A percentile compares a stretch with the other conserved stretches of the same genome.
Evolutionary conservation across 257 asterid genomes (phyloP).

Genomic region (Capsicum baccatum): DNA sequence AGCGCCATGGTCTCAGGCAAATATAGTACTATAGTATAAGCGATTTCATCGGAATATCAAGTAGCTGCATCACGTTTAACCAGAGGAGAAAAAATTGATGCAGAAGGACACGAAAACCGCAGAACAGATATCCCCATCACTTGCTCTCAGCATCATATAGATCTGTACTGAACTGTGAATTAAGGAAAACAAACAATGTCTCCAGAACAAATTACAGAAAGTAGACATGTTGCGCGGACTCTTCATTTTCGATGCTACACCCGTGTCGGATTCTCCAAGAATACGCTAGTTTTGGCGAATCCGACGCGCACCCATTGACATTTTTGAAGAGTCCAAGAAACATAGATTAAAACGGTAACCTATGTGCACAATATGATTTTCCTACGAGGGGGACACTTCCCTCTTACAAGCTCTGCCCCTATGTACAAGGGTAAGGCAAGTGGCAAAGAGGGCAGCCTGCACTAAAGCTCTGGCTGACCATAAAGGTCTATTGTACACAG

Average conservation of each 20-base stretch:
- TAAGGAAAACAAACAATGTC: constrained; percentile 34
- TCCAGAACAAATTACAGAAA: too few relatives aligned
- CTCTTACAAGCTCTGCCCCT: neutral
- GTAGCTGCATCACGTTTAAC: neutral
- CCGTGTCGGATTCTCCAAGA: too few relatives aligned
- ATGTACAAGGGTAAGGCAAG: neutral
- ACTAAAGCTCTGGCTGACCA: too few relatives aligned
- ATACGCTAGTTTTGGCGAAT: too few relatives aligned
- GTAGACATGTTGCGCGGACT: too few relatives aligned
- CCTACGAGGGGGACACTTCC: neutral
- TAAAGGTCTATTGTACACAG: too few relatives aligned
- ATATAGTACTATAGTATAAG: neutral
- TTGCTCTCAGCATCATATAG: constrained; percentile 54
- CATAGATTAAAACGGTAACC: neutral
- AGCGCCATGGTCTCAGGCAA: neutral
- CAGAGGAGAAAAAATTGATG: neutral
- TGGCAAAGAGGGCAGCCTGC: too few relatives aligned
- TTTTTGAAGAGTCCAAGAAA: too few relatives aligned
- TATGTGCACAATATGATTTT: neutral
- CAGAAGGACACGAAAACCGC: neutral
- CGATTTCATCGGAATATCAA: constrained; percentile 9
- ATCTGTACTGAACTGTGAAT: constrained; percentile 42
- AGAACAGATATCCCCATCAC: constrained; percentile 33
- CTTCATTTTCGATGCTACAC: neutral
- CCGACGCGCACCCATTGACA: neutral